phyloP scores from a whole-genome alignment of 805 yeast species.

The Barnettozyma sucrosica region DNA sequence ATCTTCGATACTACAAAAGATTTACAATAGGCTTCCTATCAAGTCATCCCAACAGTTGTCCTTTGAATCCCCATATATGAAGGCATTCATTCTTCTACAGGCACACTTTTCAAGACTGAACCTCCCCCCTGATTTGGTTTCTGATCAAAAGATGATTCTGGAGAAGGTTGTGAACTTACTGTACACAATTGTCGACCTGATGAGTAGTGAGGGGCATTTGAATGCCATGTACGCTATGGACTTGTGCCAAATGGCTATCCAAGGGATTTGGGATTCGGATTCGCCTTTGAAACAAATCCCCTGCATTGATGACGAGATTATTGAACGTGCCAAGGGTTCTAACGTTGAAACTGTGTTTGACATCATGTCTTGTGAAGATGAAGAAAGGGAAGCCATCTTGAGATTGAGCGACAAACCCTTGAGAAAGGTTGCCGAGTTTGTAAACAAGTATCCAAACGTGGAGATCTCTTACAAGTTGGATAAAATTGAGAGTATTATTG shows the following conservation, averaged over 20 bases:
- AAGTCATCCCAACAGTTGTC: slow-evolving; percentile 36
- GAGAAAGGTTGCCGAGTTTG: slow-evolving; percentile 74
- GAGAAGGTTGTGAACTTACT: slow-evolving; percentile 44
- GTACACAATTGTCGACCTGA: slow-evolving; percentile 64
- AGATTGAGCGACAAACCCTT: slow-evolving; percentile 47
- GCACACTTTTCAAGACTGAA: slow-evolving; percentile 68
- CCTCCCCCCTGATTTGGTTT: slow-evolving; percentile 54
- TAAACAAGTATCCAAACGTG: slow-evolving; percentile 82
- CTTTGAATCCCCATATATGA: slow-evolving; percentile 49
- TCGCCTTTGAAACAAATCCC: slow-evolving; percentile 81
- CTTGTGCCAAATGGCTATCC: slow-evolving; percentile 79
- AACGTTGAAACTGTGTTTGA: slow-evolving; percentile 73
- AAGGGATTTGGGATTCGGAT: slow-evolving; percentile 80
- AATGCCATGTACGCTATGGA: slow-evolving; percentile 83
- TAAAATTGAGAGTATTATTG: slow-evolving; percentile 33
- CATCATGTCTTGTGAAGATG: slow-evolving; percentile 70
- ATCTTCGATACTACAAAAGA: slow-evolving; percentile 35
- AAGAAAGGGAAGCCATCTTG: slow-evolving; percentile 56
- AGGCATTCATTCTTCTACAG: slow-evolving; percentile 71
- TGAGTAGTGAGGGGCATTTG: slow-evolving; percentile 75
- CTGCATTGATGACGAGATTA: slow-evolving; percentile 43
- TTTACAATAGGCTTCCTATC: slow-evolving; percentile 60
- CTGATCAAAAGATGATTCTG: slow-evolving; percentile 53
- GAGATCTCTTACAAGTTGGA: slow-evolving; percentile 57
- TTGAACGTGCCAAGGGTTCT: slow-evolving; percentile 47